Conservation (phyloP, 768 basidiomycete species). For the Boletales sp. region DNA sequence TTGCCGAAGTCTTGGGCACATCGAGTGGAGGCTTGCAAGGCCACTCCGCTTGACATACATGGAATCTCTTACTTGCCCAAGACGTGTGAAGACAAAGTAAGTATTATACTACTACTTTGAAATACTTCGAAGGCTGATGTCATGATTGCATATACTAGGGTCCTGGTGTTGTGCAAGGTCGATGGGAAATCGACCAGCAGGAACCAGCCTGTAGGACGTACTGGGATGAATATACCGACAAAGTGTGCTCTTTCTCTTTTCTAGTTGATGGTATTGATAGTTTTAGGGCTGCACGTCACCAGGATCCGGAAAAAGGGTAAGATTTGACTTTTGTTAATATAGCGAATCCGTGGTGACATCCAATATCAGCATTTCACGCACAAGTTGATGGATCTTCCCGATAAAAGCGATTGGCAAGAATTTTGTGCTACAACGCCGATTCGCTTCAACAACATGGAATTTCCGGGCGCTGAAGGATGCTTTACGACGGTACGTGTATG, state of each 20-base stretch:
- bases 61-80: constrained; percentile 16
- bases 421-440: too few relatives aligned
- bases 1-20: constrained; percentile 20
- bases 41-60: constrained; percentile 19
- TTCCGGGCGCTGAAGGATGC: too few relatives aligned
- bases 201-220: constrained; percentile 27
- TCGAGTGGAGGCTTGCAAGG: constrained; percentile 21
- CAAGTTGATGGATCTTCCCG: too few relatives aligned
- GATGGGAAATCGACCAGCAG: constrained; percentile 23
- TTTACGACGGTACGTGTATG: too few relatives aligned
- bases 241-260: constrained; percentile 9
- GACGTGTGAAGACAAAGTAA: constrained; percentile 23
- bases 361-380: too few relatives aligned
- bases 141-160: constrained; percentile 3
- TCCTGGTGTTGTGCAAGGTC: constrained; percentile 19
- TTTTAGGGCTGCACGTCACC: constrained; percentile 22
- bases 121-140: background rate
- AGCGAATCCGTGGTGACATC: background rate
- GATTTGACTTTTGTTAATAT: background rate
- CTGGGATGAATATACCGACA: constrained; percentile 25
- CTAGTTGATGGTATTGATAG: background rate
- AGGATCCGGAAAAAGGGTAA: constrained; percentile 21
- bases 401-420: too few relatives aligned
- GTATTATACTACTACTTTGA: background rate
- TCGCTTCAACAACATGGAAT: too few relatives aligned